Evolutionary conservation across 495 filamentous ascomycete species (phyloP).

Genomic region (Wilcoxina mikolae): DNA sequence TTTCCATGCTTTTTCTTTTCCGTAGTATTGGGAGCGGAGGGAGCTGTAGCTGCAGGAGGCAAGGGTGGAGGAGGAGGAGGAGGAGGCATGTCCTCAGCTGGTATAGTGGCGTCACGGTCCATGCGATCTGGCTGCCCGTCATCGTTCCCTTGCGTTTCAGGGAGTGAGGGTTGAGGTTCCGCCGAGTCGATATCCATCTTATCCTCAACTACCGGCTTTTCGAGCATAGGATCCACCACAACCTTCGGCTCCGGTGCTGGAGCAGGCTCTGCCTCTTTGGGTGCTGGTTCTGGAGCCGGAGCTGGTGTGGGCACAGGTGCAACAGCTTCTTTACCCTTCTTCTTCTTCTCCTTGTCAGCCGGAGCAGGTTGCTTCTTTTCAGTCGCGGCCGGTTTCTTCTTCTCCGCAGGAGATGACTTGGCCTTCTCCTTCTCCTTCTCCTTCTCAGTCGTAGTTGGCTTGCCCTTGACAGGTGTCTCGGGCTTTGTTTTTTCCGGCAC

Average conservation of each 20-base stretch:
- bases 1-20: neutral
- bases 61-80: slow-evolving; percentile 15
- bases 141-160: neutral
- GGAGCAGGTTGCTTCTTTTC: too few species aligned
- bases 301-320: neutral
- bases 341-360: neutral
- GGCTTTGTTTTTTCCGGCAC: neutral
- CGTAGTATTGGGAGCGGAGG: neutral
- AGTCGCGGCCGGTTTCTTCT: neutral
- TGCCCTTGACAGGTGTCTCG: neutral
- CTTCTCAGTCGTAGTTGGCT: neutral
- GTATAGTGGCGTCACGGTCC: slow-evolving; percentile 20
- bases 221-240: slow-evolving; percentile 8
- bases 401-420: neutral
- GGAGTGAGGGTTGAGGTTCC: slow-evolving; percentile 5
- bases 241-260: neutral
- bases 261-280: neutral
- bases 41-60: too few species aligned
- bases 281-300: slow-evolving; percentile 5
- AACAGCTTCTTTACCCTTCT: neutral
- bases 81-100: slow-evolving; percentile 18
- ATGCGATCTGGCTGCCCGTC: slow-evolving; percentile 9
- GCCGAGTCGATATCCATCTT: slow-evolving; percentile 24
- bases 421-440: neutral
- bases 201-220: slow-evolving; percentile 17